Evolutionary conservation across 2,329 filamentous ascomycete species (phyloP).

Genomic region (Endocalyx cinctus): DNA sequence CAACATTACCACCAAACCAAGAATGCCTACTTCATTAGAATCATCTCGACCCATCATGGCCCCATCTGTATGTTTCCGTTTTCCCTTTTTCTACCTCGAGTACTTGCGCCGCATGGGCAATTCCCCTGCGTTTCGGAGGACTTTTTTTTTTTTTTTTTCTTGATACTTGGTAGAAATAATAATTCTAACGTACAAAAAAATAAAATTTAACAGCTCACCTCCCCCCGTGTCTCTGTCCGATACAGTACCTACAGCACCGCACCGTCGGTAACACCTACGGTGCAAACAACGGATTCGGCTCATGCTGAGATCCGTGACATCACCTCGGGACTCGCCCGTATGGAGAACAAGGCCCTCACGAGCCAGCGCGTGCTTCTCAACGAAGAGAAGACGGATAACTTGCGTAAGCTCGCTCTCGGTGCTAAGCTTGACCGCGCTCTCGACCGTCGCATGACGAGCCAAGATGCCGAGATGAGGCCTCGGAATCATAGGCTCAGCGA

Average conservation of each 20-base stretch:
- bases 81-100: conserved; percentile 3
- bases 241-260: conserved; percentile 58
- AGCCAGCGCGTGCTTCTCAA: conserved; percentile 77
- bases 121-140: too few relatives aligned
- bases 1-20: too few relatives aligned
- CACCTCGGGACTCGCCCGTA: conserved; percentile 74
- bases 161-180: too few relatives aligned
- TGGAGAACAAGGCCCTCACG: conserved; percentile 82
- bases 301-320: conserved; percentile 62
- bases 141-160: conserved; percentile 6
- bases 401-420: conserved; percentile 82
- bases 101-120: too few relatives aligned
- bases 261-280: conserved; percentile 55
- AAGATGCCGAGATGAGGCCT: conserved; percentile 80
- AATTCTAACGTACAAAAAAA: too few relatives aligned
- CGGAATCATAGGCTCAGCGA: conserved; percentile 35
- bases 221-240: conserved; percentile 51
- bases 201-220: conserved; percentile 20
- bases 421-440: conserved; percentile 89
- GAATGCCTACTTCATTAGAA: conserved; percentile 56
- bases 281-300: conserved; percentile 49
- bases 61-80: conserved; percentile 48
- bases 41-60: conserved; percentile 60
- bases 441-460: conserved; percentile 77
- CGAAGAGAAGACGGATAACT: conserved; percentile 73